Percentiles rank a stretch among this genome's conserved stretches.
Conservation (phyloP, 257 asterid genomes). For the Nemophila menziesii region DNA sequence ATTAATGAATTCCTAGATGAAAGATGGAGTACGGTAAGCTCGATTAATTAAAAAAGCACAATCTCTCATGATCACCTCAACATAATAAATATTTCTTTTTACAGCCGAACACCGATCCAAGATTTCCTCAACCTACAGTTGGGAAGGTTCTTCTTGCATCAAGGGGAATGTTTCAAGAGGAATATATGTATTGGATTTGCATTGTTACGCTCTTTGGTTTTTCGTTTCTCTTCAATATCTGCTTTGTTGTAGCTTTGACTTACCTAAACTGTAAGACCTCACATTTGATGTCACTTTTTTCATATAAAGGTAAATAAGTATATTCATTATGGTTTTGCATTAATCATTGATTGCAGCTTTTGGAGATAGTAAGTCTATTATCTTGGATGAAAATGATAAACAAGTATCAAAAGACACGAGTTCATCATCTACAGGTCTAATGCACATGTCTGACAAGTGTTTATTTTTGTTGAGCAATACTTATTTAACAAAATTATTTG, state of each 20-base stretch:
- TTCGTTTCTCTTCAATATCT: conserved; percentile 68
- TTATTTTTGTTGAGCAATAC: too few species aligned
- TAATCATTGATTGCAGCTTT: conserved; percentile 43
- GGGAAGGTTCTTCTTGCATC: conserved; percentile 78
- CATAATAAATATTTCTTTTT: conserved; percentile 7
- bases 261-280: conserved; percentile 55
- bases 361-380: conserved; percentile 51
- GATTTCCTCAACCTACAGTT: conserved; percentile 57
- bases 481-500: too few species aligned
- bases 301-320: conserved; percentile 2
- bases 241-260: conserved; percentile 53
- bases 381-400: conserved; percentile 30
- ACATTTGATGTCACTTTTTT: conserved; percentile 4
- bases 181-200: conserved; percentile 76
- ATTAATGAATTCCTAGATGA: conserved; percentile 67
- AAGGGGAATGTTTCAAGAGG: conserved; percentile 81
- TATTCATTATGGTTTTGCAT: conserved; percentile 12
- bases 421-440: conserved; percentile 28
- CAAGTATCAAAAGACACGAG: conserved; percentile 13
- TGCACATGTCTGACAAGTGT: too few species aligned
- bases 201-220: conserved; percentile 68
- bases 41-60: conserved; percentile 4
- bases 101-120: conserved; percentile 48
- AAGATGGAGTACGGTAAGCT: conserved; percentile 79
- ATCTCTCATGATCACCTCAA: conserved; percentile 8